These are phyloP conservation scores for Neonothopanus nambi DNA, from an alignment of 1,284 basidiomycete species.

Conservation along the genomic window DNA sequence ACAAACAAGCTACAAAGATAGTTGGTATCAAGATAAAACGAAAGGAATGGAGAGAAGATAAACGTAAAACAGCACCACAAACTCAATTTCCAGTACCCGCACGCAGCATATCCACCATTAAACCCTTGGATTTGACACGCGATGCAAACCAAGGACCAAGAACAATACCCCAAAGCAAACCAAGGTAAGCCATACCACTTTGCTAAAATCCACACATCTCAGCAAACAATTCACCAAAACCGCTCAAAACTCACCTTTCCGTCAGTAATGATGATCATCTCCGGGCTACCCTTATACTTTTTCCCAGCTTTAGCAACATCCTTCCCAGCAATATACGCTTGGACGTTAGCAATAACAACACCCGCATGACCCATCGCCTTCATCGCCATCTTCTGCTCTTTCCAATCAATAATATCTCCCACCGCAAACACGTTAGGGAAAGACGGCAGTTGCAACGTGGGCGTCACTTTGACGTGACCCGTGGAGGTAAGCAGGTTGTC, in stretches of 20 bases:
- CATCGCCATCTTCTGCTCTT: constrained; percentile 58
- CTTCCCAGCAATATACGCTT: constrained; percentile 35
- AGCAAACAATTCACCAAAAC: not conserved
- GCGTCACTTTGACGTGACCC: constrained; percentile 48
- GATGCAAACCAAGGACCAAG: constrained; percentile 1
- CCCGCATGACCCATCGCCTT: constrained; percentile 46
- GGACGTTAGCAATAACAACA: constrained; percentile 47
- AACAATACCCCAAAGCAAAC: not conserved
- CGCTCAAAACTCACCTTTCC: constrained; percentile 47
- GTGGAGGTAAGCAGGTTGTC: constrained; percentile 1
- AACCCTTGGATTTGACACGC: constrained; percentile 2
- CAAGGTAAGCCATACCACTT: constrained; percentile 6
- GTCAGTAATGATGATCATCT: constrained; percentile 58
- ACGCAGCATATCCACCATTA: not conserved
- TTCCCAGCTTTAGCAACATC: constrained; percentile 21
- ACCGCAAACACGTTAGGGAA: constrained; percentile 55
- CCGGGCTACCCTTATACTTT: constrained; percentile 50
- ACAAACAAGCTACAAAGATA: no score
- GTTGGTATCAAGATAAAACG: no score
- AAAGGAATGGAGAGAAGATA: no score
- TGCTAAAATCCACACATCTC: not conserved
- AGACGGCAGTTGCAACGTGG: constrained; percentile 50
- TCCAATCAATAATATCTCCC: constrained; percentile 60
- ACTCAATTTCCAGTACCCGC: not conserved
- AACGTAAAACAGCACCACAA: not conserved